Conservation (phyloP, 2,329 filamentous ascomycete species). For the Hymenoscyphus infarciens region DNA sequence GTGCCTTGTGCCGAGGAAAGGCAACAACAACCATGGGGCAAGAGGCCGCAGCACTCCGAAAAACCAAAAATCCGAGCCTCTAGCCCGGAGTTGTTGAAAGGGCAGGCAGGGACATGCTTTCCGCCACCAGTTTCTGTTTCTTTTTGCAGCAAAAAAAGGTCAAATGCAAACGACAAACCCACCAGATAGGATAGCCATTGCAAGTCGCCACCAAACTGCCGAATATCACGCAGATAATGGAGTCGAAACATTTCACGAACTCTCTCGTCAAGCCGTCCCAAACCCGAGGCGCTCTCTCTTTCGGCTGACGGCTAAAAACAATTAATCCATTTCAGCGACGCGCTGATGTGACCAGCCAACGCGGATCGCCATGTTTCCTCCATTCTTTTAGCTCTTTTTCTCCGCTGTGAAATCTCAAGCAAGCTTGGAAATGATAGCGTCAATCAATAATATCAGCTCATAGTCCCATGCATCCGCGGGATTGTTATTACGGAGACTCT, state of each 20-base stretch:
- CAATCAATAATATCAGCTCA: slow-evolving; percentile 5
- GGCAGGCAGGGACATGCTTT: neutral
- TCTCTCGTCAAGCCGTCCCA: neutral
- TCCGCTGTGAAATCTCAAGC: neutral
- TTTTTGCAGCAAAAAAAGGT: neutral
- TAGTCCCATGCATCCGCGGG: neutral
- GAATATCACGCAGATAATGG: slow-evolving; percentile 2
- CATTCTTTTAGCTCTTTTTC: slow-evolving; percentile 7
- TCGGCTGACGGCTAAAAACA: slow-evolving; percentile 16
- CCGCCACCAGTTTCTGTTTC: slow-evolving; percentile 1
- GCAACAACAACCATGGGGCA: neutral
- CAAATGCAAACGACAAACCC: slow-evolving; percentile 4
- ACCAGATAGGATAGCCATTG: neutral
- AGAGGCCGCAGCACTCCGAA: neutral
- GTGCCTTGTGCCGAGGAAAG: neutral
- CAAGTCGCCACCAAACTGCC: slow-evolving; percentile 1
- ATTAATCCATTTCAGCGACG: slow-evolving; percentile 3
- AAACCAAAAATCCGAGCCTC: neutral
- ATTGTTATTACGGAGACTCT: slow-evolving; percentile 7
- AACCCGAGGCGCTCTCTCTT: slow-evolving; percentile 6
- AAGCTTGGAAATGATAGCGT: slow-evolving; percentile 4
- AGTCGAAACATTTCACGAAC: slow-evolving; percentile 4
- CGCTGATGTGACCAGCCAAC: slow-evolving; percentile 12
- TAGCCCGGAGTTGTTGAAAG: neutral
- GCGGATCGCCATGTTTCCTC: neutral